These are phyloP conservation scores for Schizosaccharomyces osmophilus DNA, from an alignment of 805 yeast species.

Conservation along the genomic window DNA sequence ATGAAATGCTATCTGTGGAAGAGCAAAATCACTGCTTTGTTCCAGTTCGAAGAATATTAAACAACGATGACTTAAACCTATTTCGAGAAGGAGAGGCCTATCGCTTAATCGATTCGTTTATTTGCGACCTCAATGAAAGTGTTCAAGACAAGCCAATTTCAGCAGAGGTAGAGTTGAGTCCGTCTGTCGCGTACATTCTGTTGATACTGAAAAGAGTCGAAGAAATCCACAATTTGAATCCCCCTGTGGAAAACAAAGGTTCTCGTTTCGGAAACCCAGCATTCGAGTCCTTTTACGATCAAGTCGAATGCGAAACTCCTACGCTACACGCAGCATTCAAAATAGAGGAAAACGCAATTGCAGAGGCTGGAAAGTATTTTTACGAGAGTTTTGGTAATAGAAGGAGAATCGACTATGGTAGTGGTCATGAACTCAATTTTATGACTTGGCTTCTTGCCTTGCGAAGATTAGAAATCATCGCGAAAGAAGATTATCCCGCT, in stretches of 20 bases:
- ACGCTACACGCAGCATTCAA: not conserved
- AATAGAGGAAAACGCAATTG: constrained; percentile 7
- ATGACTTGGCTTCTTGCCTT: constrained; percentile 26
- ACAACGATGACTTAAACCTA: not conserved
- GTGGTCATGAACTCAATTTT: constrained; percentile 88
- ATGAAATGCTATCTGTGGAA: not conserved
- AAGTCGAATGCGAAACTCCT: constrained; percentile 17
- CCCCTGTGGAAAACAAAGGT: constrained; percentile 39
- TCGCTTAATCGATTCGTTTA: not conserved
- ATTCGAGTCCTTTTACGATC: constrained; percentile 63
- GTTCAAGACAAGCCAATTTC: constrained; percentile 10
- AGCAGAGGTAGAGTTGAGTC: not conserved
- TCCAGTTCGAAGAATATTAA: not conserved
- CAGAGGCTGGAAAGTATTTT: constrained; percentile 35
- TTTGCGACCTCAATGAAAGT: constrained; percentile 12
- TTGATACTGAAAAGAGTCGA: constrained; percentile 21
- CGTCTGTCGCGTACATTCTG: not conserved
- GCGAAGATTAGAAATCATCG: constrained; percentile 1
- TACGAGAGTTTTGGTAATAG: constrained; percentile 63
- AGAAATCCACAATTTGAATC: constrained; percentile 26
- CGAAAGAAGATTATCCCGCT: constrained; percentile 14
- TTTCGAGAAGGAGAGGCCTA: not conserved
- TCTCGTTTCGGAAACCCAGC: constrained; percentile 84
- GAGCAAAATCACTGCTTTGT: not conserved
- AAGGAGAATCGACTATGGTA: constrained; percentile 78